Base-by-base conservation (phyloP, 805 yeast species). In the Sungouiella thailandica region DNA sequence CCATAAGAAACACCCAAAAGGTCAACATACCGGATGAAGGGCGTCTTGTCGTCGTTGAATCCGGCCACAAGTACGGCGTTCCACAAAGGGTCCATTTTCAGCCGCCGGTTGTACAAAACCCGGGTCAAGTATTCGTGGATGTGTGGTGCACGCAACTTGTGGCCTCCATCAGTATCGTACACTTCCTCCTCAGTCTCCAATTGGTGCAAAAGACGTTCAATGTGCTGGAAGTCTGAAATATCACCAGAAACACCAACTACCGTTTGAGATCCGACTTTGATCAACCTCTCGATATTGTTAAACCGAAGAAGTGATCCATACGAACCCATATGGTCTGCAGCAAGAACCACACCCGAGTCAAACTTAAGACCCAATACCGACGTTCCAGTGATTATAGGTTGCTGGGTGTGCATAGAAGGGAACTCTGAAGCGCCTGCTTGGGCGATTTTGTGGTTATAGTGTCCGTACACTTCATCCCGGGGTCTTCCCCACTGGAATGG, bases 401-500 rank as follows among this genome's bases (percentile, higher is more conserved):
- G 87, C 58, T 86, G 95, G 2, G 98, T 90, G 59, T 85, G 81
- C 79, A 79, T 76, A 36, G 70, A 74, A 19, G 97, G 96, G 55
- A 78, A 72, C 35, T 55, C 55, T 37, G 54, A 44, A 10, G 37
- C 17, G 19, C 23, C 17, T 1, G 88, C 88, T 43, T 78, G 62
- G 31, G 95, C 83, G 49, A 89, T 90, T 31, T 72, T 60, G 36
- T 70, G 70, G 57, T 83, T 84, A 65, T 89, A 93, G 6, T 66
- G 57, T 12, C 98, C 98, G 52, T 93, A 93, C 1, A 79, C 72
- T 28, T 74, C 77, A 55, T 83, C 79, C 25, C 82, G 70, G 39
- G 97, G 97, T 64, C 97, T 84, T 15, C 97, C 98, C 98, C 98
- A 90, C 49, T 73, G 72, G 50, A 71, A 79, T 44, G 96, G 97